Evolutionary conservation across 306 rosid genomes (phyloP).

Genomic region (Rosa rugosa): DNA sequence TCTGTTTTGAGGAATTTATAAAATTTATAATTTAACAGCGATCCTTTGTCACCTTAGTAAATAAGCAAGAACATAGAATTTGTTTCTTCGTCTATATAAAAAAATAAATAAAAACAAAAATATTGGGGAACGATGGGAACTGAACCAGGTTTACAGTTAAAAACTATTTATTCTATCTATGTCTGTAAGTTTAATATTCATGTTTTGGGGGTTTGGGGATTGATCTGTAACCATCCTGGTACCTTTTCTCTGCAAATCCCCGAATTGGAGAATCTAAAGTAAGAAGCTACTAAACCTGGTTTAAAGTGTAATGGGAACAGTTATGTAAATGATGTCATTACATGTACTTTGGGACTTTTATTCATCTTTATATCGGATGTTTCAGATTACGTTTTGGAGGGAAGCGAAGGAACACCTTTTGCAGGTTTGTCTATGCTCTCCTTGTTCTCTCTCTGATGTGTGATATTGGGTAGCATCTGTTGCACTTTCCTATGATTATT

Average conservation of each 20-base stretch:
- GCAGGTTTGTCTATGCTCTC: slow-evolving; percentile 53
- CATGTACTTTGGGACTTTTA: slow-evolving; percentile 14
- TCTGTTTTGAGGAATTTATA: background rate
- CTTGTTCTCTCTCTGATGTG: slow-evolving; percentile 2
- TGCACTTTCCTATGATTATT: background rate
- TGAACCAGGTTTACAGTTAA: background rate
- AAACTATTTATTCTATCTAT: background rate
- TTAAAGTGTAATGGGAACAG: background rate
- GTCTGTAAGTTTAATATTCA: background rate
- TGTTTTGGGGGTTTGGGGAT: background rate
- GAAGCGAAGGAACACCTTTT: slow-evolving; percentile 98
- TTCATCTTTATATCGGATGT: background rate
- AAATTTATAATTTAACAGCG: background rate
- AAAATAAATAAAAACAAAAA: background rate
- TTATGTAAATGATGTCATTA: slow-evolving; percentile 1
- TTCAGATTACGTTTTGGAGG: slow-evolving; percentile 94
- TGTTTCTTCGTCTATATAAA: background rate
- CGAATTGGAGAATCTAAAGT: background rate
- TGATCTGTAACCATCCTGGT: background rate
- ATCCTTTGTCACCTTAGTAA: background rate
- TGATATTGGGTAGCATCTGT: slow-evolving; percentile 19
- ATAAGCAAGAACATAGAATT: background rate
- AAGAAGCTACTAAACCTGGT: background rate
- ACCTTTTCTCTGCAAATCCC: background rate
- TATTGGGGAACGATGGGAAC: too few species aligned